Base-by-base conservation (phyloP, 108 stramenopile genomes). In the Cyclostephanos tholiformis region DNA sequence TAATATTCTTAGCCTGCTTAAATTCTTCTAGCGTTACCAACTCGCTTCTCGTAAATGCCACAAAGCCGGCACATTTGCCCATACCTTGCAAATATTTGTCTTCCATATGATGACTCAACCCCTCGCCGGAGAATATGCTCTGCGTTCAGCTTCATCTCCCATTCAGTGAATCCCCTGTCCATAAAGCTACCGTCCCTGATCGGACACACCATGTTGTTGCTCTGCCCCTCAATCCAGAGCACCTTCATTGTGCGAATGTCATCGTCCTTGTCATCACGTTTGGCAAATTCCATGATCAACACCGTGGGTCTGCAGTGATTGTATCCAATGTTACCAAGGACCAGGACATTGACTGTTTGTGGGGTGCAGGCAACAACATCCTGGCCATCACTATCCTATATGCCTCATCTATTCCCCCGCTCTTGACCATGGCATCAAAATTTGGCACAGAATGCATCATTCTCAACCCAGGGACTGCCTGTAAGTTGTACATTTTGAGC, bases 391-490 rank as follows among this genome's bases (percentile, higher is more conserved):
- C 95, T 66, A 95, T 83, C 13, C 95, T 66, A 63, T 90, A 93
- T 0, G 92, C 89, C 61, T 85, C 85, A 56, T 89, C 80, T 29
- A 95, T 79, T 23, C 20, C 62, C 7, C 86, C 85, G 36, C 88
- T 74, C 19, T 71, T 69, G 11, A 90, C 27, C 17, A 94, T 65
- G 25, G 70, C 63, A 52, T 89, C 91, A n/a, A 69, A 91, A 94
- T 26, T 74, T 71, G 13, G 68, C 61, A 25, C 82, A 67, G 71
- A 95, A 93, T 3, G 78, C 87, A 25, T 68, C 75, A 67, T 95
- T 90, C 20, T 91, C 94, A 0, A 92, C 91, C 16, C 94, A 86
- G 16, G 94, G 94, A 70, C 82, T 84, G 46, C 94, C 94, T n/a
- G n/a, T 66, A 93, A 93, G 68, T 87, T 95, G 76, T 95, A 95